Base-by-base conservation (phyloP, 78 protist genomes). In the Diacronema lutheri region DNA sequence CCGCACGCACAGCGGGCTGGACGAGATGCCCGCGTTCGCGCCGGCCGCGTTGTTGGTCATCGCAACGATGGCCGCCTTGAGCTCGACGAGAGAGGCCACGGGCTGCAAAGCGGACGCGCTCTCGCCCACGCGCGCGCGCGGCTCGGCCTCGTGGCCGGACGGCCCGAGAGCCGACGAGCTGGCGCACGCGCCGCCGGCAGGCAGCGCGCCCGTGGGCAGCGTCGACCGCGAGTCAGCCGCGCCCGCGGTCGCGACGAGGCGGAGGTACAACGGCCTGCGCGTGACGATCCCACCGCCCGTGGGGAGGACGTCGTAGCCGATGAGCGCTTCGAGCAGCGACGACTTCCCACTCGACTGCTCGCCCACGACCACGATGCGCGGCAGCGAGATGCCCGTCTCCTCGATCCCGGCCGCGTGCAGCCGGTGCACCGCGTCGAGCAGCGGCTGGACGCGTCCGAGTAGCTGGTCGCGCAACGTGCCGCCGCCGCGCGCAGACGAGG, bases 281-380 rank as follows among this genome's bases (percentile, higher is more conserved):
- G 81, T 74, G 35, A 74, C 81, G 61, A 74, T 55, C 10, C 81
- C 81, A 0, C 31, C 9, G 33, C 66, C 96, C 12, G 96, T 78
- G 13, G 97, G 98, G 26, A 95, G 86, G 60, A 96, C 91, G 72
- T 94, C 97, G 69, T 83, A 66, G 9, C 98, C 98, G 6, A 96
- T 98, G 35, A 98, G 74, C 55, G 78, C 83, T 73, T 98, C 99
- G 7, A 98, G 90, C 35, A 98, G 99, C 14, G 96, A 92, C 72
- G 91, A 73, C 89, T 98, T 98, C 61, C 99, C 99, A 9, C 96
- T 68, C 57, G 93, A 86, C 88, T 98, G 99, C 46, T 90, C 37
- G 57, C 99, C 99, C 5, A 98, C 97, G 21, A 98, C 99, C 29
- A 92, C 99, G 41, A 98, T 95, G 64, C 96, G 98, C 13, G 99